Base-by-base conservation (phyloP, 2,329 filamentous ascomycete species). In the Trichocomaceae sp. region DNA sequence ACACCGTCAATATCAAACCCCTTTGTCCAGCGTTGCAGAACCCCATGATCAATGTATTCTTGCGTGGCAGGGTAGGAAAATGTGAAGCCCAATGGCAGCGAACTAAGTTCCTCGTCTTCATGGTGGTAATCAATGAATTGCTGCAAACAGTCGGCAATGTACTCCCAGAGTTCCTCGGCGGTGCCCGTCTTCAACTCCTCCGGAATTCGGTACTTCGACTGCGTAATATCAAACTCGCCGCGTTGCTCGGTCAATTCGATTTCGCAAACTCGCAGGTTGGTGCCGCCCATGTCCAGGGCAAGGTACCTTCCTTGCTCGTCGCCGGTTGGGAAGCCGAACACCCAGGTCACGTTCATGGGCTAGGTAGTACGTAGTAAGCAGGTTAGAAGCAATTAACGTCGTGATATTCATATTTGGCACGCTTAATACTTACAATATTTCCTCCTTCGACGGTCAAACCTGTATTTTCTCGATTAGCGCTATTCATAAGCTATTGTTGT, bases 271-370 rank as follows among this genome's bases (percentile, higher is more conserved):
- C 92, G 87, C 59, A 96, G 77, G 72, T 97, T 97, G 66, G 92
- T 97, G 64, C 92, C 92, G 56, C 92, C 92, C 87, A 97, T 95
- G 69, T 97, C 92, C 42, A 97, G 79, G 54, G 92, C 90, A 39
- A 97, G 79, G 71, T 85, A 96, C 13, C 86, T 93, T 58, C 92
- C 92, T 8, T 84, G 88, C 73, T 96, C 92, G 61, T 91, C 73
- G 61, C 92, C 92, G 68, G 86, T 87, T 20, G 92, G 92, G 71
- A 90, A 90, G 47, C 83, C 83, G 84, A 95, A 90, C 60, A 95
- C 90, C 92, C 92, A 96, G 54, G 91, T 95, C 57, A 92, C 88
- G 75, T 96, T 96, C 92, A 97, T 96, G 57, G 92, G 91, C 89
- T 95, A 63, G 54, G 7, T n/a, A n/a, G 29, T 5, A 33, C 45